These are phyloP conservation scores for Clathrospora elynae DNA, from an alignment of 2,329 filamentous ascomycete species.

Conservation along the genomic window DNA sequence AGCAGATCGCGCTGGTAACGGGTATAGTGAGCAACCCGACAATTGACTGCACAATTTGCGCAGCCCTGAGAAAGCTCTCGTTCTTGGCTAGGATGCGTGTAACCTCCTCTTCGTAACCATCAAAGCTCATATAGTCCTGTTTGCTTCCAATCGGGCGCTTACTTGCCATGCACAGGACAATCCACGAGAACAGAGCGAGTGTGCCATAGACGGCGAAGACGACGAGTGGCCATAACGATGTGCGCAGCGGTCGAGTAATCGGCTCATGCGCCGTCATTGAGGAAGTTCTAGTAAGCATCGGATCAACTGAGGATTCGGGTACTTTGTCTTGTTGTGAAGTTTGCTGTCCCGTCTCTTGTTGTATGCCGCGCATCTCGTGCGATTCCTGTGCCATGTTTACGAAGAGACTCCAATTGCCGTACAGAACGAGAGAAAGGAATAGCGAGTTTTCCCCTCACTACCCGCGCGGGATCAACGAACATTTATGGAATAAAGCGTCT, in stretches of 20 bases:
- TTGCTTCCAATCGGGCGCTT: slow-evolving; percentile 4
- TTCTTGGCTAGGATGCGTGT: neutral
- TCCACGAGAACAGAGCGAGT: neutral
- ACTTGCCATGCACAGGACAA: neutral
- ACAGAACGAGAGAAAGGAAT: no score
- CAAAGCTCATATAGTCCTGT: neutral
- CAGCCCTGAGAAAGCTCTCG: neutral
- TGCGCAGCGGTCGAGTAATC: neutral
- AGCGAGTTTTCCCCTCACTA: no score
- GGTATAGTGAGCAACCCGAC: neutral
- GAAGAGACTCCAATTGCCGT: no score
- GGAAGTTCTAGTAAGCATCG: slow-evolving; percentile 1
- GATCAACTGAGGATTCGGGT: slow-evolving; percentile 1
- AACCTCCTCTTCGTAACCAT: neutral
- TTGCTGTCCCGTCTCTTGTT: neutral
- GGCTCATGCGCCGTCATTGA: slow-evolving; percentile 3
- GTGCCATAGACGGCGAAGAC: slow-evolving; percentile 2
- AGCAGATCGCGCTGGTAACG: neutral
- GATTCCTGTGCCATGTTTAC: slow-evolving; percentile 1
- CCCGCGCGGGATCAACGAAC: no score
- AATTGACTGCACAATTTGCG: neutral
- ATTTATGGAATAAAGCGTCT: no score
- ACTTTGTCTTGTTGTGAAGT: neutral
- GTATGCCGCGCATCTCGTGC: neutral
- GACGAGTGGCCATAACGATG: neutral